These are phyloP conservation scores for Fomes fomentarius DNA, from an alignment of 1,284 basidiomycete species.

Conservation along the genomic window DNA sequence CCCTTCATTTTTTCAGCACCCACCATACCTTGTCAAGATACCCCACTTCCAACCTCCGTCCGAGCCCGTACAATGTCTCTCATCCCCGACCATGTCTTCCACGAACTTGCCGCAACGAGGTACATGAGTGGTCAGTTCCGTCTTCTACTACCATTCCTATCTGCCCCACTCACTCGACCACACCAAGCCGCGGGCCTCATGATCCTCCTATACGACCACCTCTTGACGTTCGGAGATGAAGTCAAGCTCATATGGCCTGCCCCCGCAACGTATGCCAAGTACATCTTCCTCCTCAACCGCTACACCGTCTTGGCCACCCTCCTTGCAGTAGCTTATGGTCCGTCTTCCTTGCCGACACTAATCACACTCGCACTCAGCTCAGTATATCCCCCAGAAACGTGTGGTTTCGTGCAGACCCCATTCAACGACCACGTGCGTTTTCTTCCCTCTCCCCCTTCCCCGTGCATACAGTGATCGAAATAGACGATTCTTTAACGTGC, in stretches of 20 bases:
- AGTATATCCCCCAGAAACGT: slow-evolving; percentile 24
- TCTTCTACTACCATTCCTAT: too few species aligned
- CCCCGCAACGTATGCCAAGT: slow-evolving; percentile 42
- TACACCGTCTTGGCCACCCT: slow-evolving; percentile 47
- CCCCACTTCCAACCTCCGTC: slow-evolving; percentile 2
- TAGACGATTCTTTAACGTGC: too few species aligned
- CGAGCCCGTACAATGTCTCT: background rate
- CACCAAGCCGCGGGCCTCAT: slow-evolving; percentile 30
- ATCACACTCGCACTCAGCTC: too few species aligned
- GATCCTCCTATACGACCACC: slow-evolving; percentile 51
- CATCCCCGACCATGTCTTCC: slow-evolving; percentile 7
- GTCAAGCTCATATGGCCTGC: slow-evolving; percentile 50
- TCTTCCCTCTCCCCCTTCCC: background rate
- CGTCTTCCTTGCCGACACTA: slow-evolving; percentile 10
- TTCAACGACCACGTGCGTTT: slow-evolving; percentile 27
- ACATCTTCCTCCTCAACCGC: slow-evolving; percentile 48
- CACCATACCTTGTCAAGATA: too few species aligned
- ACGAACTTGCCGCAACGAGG: slow-evolving; percentile 17
- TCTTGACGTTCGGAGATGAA: slow-evolving; percentile 49
- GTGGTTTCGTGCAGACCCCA: slow-evolving; percentile 28
- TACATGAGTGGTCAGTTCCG: slow-evolving; percentile 20
- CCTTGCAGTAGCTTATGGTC: slow-evolving; percentile 42
- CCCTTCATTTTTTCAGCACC: too few species aligned
- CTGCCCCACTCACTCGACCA: too few species aligned
- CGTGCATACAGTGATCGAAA: too few species aligned